Base-by-base conservation (phyloP, 192 early-diverging fungal species). In the Entomortierella beljakovae region DNA sequence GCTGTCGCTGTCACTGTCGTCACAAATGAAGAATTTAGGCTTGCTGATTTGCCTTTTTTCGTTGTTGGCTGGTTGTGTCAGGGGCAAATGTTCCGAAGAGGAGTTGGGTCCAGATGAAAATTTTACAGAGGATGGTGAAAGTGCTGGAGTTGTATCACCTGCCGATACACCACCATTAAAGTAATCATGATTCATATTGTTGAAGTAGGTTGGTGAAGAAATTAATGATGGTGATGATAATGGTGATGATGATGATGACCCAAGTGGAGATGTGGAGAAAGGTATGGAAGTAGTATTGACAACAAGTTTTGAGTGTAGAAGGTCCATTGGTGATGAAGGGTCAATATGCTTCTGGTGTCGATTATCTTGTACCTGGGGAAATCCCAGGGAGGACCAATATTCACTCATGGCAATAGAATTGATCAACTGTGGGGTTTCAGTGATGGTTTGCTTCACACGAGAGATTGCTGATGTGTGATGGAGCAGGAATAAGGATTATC, bases 401-500 rank as follows among this genome's bases (percentile, higher is more conserved):
- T 72, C 70, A 25, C 22, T 64, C 70, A 72, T 72, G 10, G 70
- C 64, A 10, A 57, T 62, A 4, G 64, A 46, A 25, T 61, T 42
- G 0, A 57, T 72, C 25, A 48, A 10, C 15, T 57, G 26, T 20
- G 57, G 61, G 0, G 61, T 58, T 38, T 72, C 62, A 23, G 70
- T 56, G 11, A 72, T 64, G 20, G 61, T 72, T 29, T 64, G 61
- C 32, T 64, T 64, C 18, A 72, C 61, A 57, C 70, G 70, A 23
- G 70, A 72, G 56, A 64, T 64, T n/a, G 70, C 70, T 72, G 43
- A 37, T 50, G 18, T 37, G n/a, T n/a, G n/a, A n/a, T n/a, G n/a
- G n/a, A n/a, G n/a, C n/a, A n/a, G n/a, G n/a, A 46, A 50, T 26
- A 49, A 34, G 25, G 29, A 31, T 2, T 29, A 40, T 22, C 26